Evolutionary conservation across 2,329 filamentous ascomycete genomes (phyloP).

Genomic region (Stemphylium beticola): DNA sequence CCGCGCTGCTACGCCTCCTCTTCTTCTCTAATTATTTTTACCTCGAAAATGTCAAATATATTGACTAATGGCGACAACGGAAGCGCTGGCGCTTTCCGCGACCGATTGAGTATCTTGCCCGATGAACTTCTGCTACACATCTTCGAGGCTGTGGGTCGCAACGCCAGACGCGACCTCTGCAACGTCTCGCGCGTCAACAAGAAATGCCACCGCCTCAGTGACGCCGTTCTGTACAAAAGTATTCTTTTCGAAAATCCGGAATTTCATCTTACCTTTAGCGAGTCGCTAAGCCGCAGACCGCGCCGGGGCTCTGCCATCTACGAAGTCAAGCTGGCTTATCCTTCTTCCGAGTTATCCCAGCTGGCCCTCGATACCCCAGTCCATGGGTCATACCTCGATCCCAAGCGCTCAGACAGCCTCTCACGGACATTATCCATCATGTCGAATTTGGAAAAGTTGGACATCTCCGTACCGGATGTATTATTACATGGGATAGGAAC

Average conservation of each 20-base stretch:
- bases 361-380: conserved; percentile 38
- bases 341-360: conserved; percentile 39
- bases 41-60: conserved; percentile 1
- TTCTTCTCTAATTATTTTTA: background rate
- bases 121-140: conserved; percentile 43
- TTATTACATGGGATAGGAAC: conserved; percentile 39
- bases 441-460: conserved; percentile 43
- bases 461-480: conserved; percentile 39
- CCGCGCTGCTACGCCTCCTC: background rate
- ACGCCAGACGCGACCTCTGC: conserved; percentile 37
- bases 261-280: conserved; percentile 43
- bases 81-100: conserved; percentile 1
- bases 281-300: conserved; percentile 38
- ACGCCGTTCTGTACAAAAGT: conserved; percentile 41
- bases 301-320: conserved; percentile 42
- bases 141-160: conserved; percentile 34
- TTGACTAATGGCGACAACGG: conserved; percentile 3
- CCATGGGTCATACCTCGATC: conserved; percentile 31
- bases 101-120: conserved; percentile 29
- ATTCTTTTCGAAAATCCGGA: conserved; percentile 42
- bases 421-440: conserved; percentile 42
- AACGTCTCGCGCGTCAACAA: conserved; percentile 39
- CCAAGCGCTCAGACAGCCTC: conserved; percentile 35
- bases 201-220: conserved; percentile 39
- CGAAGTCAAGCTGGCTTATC: conserved; percentile 41